Base-by-base conservation (phyloP, 805 yeast genomes). In the Metschnikowia cubensis region DNA sequence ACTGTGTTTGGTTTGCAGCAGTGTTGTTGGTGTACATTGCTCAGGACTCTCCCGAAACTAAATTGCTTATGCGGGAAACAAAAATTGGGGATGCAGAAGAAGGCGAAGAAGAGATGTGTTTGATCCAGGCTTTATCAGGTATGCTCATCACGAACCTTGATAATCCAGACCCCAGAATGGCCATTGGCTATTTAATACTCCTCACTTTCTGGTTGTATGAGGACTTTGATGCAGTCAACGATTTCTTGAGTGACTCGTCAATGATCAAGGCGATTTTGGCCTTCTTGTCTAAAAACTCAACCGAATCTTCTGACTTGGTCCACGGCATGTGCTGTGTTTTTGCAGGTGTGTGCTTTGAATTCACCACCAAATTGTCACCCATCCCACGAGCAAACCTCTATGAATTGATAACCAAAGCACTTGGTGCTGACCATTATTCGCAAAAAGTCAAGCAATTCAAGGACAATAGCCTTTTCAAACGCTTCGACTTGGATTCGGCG, bases 1-100 rank as follows among this genome's bases (percentile, higher is more conserved):
- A 90, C 63, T 82, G 83, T 59, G 68, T 82, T 1, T 94, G 96
- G 94, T 91, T 92, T 67, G 82, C 96, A 0, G 72, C 87, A 2
- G 77, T 83, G 3, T 70, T 89, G 3, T 63, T 92, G 20, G 72
- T 86, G 39, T 80, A 79, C 48, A 63, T 90, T 2, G 77, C 90
- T 53, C 80, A 79, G 48, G 85, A 79, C 35, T 70, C 68, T 51
- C 74, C 74, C 4, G 81, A 76, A 17, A 69, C 80, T 15, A 79
- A 80, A 54, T 70, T 71, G 6, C 51, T 74, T 13, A 77, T 85
- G 0, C 66, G 80, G 42, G 60, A 64, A 0, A 71, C 88, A n/a
- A 59, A 64, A 45, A 70, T 74, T 5, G 96, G 96, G 7, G 76
- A 78, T 51, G 83, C 66, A 32, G 76, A 68, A 10, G 75, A 74